These are phyloP conservation scores for Laetiporus sulphureus DNA, from an alignment of 1,284 basidiomycete genomes.

Conservation along the genomic window DNA sequence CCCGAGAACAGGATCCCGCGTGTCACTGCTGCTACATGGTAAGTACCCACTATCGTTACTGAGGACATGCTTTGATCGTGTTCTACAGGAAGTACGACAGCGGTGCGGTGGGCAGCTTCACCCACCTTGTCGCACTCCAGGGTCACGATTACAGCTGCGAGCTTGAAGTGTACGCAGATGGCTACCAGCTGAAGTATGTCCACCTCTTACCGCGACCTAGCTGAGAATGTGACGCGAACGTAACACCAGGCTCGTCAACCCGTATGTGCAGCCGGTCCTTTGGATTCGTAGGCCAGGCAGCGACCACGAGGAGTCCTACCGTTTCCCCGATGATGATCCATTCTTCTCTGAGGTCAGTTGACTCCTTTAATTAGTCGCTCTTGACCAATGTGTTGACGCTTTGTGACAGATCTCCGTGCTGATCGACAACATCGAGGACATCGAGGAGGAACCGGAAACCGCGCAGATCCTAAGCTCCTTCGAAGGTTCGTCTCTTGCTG, in stretches of 20 bases:
- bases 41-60: constrained; percentile 10
- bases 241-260: constrained; percentile 72
- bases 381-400: not conserved
- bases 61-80: not conserved
- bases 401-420: constrained; percentile 59
- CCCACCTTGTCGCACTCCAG: constrained; percentile 83
- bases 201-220: not conserved
- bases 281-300: constrained; percentile 82
- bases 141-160: constrained; percentile 91
- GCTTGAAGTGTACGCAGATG: constrained; percentile 88
- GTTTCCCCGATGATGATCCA: constrained; percentile 83
- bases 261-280: constrained; percentile 79
- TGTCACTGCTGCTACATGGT: constrained; percentile 77
- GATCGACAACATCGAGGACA: constrained; percentile 79
- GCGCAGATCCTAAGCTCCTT: constrained; percentile 68
- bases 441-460: constrained; percentile 64
- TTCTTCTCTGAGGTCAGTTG: constrained; percentile 73
- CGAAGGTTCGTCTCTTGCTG: constrained; percentile 46
- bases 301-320: constrained; percentile 73
- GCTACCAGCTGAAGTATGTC: constrained; percentile 69
- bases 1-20: constrained; percentile 79
- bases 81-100: constrained; percentile 84
- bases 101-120: constrained; percentile 88
- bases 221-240: not conserved
- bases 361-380: not conserved